These are phyloP conservation scores for Melanogaster broomeanus DNA, from an alignment of 768 basidiomycete species.

Conservation along the genomic window DNA sequence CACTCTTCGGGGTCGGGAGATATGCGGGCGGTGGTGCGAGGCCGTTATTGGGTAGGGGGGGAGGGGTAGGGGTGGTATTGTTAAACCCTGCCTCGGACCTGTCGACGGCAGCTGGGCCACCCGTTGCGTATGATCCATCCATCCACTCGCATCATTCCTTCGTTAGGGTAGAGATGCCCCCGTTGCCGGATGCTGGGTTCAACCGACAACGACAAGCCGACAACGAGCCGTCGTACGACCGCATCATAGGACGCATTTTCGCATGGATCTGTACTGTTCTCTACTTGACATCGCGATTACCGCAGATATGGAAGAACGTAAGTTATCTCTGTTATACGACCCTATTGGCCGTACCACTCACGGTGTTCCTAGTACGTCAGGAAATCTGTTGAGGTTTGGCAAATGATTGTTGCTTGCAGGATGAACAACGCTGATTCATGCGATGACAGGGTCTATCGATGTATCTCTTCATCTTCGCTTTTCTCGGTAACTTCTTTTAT, in stretches of 20 bases:
- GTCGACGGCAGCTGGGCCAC: constrained; percentile 1
- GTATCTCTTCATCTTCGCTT: constrained; percentile 91
- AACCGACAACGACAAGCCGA: constrained; percentile 17
- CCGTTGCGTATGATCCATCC: constrained; percentile 14
- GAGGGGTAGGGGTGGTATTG: constrained; percentile 52
- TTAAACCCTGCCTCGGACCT: constrained; percentile 13
- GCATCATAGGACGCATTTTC: constrained; percentile 82
- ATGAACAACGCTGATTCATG: constrained; percentile 4
- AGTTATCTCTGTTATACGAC: constrained; percentile 34
- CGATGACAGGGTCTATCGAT: constrained; percentile 80
- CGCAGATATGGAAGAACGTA: constrained; percentile 99
- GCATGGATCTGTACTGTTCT: constrained; percentile 94
- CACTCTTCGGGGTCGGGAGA: constrained; percentile 68
- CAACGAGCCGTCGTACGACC: constrained; percentile 43
- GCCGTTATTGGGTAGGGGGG: constrained; percentile 26
- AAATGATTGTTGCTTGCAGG: constrained; percentile 1
- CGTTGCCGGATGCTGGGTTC: constrained; percentile 1
- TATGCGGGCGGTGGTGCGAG: constrained; percentile 37
- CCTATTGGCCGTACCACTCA: constrained; percentile 3
- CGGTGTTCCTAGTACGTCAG: constrained; percentile 62
- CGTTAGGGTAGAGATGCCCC: constrained; percentile 22
- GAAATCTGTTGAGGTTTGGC: constrained; percentile 80
- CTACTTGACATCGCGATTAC: constrained; percentile 91
- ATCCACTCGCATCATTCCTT: constrained; percentile 5
- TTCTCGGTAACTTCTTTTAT: constrained; percentile 92